A percentile compares a stretch with the other conserved stretches of the same genome.
Conservation (phyloP, 1,284 basidiomycete genomes). For the Moesziomyces aphidis region DNA sequence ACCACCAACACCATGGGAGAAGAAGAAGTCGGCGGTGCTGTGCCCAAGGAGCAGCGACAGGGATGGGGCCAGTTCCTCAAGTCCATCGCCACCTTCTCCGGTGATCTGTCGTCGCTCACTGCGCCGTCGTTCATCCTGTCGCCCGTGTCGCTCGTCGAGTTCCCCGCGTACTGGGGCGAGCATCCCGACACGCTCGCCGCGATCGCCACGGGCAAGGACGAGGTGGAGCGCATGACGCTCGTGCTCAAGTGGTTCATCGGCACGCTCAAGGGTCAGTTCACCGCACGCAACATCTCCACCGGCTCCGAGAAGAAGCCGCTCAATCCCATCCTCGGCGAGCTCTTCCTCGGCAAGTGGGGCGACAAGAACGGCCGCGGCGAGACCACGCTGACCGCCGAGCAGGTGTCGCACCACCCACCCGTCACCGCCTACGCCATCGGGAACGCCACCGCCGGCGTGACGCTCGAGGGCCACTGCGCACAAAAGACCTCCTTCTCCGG, state of each 20-base stretch:
- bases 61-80: constrained; percentile 65
- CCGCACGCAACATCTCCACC: constrained; percentile 70
- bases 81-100: constrained; percentile 69
- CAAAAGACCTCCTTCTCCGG: constrained; percentile 86
- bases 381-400: constrained; percentile 89
- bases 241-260: constrained; percentile 67
- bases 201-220: constrained; percentile 59
- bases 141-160: constrained; percentile 67
- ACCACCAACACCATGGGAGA: constrained; percentile 49
- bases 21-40: constrained; percentile 53
- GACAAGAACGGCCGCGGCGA: constrained; percentile 82
- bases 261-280: constrained; percentile 94
- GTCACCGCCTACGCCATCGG: constrained; percentile 75
- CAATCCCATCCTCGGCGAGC: constrained; percentile 89
- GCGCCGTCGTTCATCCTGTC: constrained; percentile 77
- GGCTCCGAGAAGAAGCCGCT: constrained; percentile 97
- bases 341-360: constrained; percentile 94
- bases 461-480: constrained; percentile 88
- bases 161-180: constrained; percentile 68
- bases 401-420: constrained; percentile 75
- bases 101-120: constrained; percentile 92
- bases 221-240: constrained; percentile 66
- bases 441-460: constrained; percentile 83
- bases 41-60: constrained; percentile 58
- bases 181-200: constrained; percentile 61